Conservation (phyloP, 2,329 filamentous ascomycete species). For the Parafenestella ontariensis region DNA sequence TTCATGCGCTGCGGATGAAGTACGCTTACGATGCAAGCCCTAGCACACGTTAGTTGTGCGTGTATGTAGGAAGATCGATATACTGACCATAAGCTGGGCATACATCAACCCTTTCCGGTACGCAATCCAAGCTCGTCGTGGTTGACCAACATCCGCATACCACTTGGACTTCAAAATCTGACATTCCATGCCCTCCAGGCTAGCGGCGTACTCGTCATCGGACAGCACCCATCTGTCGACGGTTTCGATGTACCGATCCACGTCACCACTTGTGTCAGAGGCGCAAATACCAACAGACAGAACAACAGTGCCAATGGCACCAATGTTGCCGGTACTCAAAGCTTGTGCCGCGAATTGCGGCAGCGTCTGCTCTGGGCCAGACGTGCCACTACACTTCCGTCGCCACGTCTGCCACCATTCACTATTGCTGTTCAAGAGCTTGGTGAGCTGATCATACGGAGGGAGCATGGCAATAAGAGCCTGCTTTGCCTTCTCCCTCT, state of each 20-base stretch:
- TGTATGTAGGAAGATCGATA: background rate
- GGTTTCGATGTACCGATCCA: conserved; percentile 55
- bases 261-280: conserved; percentile 53
- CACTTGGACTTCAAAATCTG: conserved; percentile 60
- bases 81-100: conserved; percentile 60
- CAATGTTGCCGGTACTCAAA: conserved; percentile 51
- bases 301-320: conserved; percentile 48
- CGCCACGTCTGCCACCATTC: conserved; percentile 54
- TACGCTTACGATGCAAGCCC: conserved; percentile 50
- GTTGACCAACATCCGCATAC: conserved; percentile 63
- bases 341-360: conserved; percentile 53
- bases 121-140: conserved; percentile 62
- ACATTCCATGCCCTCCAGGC: conserved; percentile 61
- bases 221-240: conserved; percentile 58
- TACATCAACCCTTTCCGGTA: conserved; percentile 60
- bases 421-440: conserved; percentile 44
- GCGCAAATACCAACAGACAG: conserved; percentile 48
- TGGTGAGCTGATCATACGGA: conserved; percentile 41
- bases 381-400: conserved; percentile 52
- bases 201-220: conserved; percentile 59
- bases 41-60: conserved; percentile 24
- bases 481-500: conserved; percentile 46
- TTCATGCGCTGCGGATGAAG: conserved; percentile 41
- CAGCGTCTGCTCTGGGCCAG: conserved; percentile 46
- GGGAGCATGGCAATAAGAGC: conserved; percentile 46